phyloP scores from a whole-genome alignment of 2,329 filamentous ascomycete species.

The Eutypa lata region DNA sequence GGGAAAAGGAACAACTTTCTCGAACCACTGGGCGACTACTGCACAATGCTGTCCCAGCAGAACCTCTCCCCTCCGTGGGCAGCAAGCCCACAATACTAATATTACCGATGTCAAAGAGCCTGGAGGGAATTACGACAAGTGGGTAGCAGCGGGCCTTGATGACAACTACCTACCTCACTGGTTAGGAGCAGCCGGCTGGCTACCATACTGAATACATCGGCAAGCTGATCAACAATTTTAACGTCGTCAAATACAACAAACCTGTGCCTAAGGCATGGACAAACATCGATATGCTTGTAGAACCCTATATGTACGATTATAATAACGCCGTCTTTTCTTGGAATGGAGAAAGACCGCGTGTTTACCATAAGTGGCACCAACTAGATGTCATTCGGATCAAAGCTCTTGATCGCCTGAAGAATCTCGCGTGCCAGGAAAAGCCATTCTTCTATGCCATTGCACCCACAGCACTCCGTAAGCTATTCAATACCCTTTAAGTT shows the following conservation, averaged over 20 bases:
- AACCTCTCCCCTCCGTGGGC: constrained; percentile 19
- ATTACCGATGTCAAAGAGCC: constrained; percentile 16
- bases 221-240: constrained; percentile 11
- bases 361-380: constrained; percentile 8
- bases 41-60: constrained; percentile 26
- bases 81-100: constrained; percentile 25
- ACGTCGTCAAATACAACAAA: constrained; percentile 1
- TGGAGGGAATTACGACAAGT: constrained; percentile 16
- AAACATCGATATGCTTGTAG: constrained; percentile 5
- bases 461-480: not conserved
- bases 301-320: constrained; percentile 5
- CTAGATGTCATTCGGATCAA: not conserved
- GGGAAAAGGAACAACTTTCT: constrained; percentile 20
- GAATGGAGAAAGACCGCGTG: constrained; percentile 6
- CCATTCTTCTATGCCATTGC: not conserved
- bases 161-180: constrained; percentile 13
- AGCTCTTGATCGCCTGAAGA: not conserved
- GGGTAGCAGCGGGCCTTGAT: constrained; percentile 7
- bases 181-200: constrained; percentile 11
- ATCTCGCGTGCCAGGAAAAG: not conserved
- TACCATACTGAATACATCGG: constrained; percentile 14
- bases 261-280: constrained; percentile 6
- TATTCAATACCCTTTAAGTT: not conserved
- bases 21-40: constrained; percentile 26
- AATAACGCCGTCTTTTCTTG: constrained; percentile 5